These are phyloP conservation scores for Trichocladium uniseriatum DNA, from an alignment of 495 filamentous ascomycete species.

Conservation along the genomic window DNA sequence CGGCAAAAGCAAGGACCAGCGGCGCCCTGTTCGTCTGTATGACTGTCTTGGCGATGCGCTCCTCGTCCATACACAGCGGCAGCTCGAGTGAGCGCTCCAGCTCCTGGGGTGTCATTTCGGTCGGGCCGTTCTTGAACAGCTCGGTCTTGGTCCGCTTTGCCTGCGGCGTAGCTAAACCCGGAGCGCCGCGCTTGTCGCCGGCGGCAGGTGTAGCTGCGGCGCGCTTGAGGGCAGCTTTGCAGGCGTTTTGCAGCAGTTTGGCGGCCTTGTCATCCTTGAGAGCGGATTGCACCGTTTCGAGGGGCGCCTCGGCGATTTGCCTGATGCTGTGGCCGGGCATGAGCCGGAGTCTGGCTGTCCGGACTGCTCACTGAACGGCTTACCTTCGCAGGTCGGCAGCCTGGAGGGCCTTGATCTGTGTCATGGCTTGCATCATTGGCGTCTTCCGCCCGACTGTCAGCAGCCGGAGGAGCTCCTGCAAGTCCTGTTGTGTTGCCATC, in stretches of 20 bases:
- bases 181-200: constrained; percentile 31
- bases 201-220: constrained; percentile 9
- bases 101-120: constrained; percentile 47
- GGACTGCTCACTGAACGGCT: constrained; percentile 1
- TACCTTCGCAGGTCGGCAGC: constrained; percentile 54
- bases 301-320: constrained; percentile 50
- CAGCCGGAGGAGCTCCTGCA: constrained; percentile 67
- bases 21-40: constrained; percentile 72
- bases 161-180: constrained; percentile 7
- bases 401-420: constrained; percentile 58
- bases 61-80: constrained; percentile 48
- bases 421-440: constrained; percentile 60
- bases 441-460: constrained; percentile 64
- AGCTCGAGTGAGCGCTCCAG: constrained; percentile 58
- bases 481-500: constrained; percentile 49
- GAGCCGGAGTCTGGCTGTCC: not conserved
- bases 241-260: constrained; percentile 55
- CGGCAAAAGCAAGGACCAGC: constrained; percentile 70
- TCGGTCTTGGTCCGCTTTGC: constrained; percentile 38
- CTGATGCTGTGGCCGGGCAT: constrained; percentile 39
- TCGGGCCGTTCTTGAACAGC: constrained; percentile 25
- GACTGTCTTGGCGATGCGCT: constrained; percentile 45
- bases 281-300: constrained; percentile 46
- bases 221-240: constrained; percentile 52
- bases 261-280: constrained; percentile 63